Evolutionary conservation across 2,329 filamentous ascomycete genomes (phyloP).

Genomic region (Scytalidium sp.): DNA sequence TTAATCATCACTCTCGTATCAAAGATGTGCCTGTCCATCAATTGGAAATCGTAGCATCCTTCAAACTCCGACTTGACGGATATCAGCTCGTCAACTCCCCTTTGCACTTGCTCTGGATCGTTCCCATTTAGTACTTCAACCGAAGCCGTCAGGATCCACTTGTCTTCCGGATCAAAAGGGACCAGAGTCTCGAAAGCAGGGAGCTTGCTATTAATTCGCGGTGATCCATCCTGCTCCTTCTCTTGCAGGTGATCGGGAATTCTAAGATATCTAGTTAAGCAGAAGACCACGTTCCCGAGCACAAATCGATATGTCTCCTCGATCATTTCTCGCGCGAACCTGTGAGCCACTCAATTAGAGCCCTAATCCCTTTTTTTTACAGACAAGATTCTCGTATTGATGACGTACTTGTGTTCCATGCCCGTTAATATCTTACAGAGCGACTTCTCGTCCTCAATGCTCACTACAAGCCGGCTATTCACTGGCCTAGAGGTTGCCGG

Average conservation of each 20-base stretch:
- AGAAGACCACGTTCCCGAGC: constrained; percentile 23
- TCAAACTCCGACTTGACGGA: constrained; percentile 44
- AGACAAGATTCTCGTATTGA: constrained; percentile 1
- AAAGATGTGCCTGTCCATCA: constrained; percentile 49
- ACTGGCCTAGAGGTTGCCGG: constrained; percentile 31
- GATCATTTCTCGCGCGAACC: constrained; percentile 23
- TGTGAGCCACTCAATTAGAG: constrained; percentile 1
- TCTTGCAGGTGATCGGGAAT: constrained; percentile 20
- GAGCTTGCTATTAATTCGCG: constrained; percentile 27
- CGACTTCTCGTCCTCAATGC: constrained; percentile 33
- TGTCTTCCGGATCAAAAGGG: constrained; percentile 43
- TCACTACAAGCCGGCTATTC: constrained; percentile 23
- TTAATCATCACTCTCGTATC: constrained; percentile 43
- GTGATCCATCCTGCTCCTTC: constrained; percentile 19
- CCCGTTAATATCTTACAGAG: constrained; percentile 46
- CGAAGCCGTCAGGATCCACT: constrained; percentile 56
- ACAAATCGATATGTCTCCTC: constrained; percentile 21
- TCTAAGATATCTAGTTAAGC: constrained; percentile 21
- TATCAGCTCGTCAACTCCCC: constrained; percentile 50
- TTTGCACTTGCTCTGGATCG: constrained; percentile 50
- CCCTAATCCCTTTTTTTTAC: not conserved
- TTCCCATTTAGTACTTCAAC: constrained; percentile 53
- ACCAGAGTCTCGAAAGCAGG: constrained; percentile 46
- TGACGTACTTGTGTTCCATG: constrained; percentile 48
- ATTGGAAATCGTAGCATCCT: constrained; percentile 50